A percentile compares a stretch with the other conserved stretches of the same genome.
Conservation (phyloP, 441 rosid species). For the Gossypium lobatum region DNA sequence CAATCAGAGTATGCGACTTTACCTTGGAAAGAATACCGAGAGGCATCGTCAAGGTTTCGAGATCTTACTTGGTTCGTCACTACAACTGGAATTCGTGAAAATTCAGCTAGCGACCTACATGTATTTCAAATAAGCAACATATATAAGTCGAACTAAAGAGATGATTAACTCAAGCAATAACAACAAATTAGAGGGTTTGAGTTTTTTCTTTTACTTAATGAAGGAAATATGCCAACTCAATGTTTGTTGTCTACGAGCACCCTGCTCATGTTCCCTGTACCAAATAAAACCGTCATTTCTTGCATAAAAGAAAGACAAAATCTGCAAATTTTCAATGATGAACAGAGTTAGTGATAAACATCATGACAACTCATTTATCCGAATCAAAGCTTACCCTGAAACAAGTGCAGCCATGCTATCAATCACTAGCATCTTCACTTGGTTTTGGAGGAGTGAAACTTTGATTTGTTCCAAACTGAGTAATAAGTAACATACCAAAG, state of each 20-base stretch:
- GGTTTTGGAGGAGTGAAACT: slow-evolving; percentile 59
- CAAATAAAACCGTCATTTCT: slow-evolving; percentile 6
- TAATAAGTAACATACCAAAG: slow-evolving; percentile 4
- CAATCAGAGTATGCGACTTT: slow-evolving; percentile 12
- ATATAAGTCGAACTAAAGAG: slow-evolving; percentile 12
- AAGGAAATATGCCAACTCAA: slow-evolving; percentile 84
- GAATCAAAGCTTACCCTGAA: slow-evolving; percentile 49
- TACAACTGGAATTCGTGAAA: slow-evolving; percentile 69
- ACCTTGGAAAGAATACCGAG: slow-evolving; percentile 74
- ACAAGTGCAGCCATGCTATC: slow-evolving; percentile 92
- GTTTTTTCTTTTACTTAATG: slow-evolving; percentile 60
- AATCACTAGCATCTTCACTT: slow-evolving; percentile 73
- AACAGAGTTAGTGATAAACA: neutral
- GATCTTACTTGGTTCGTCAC: slow-evolving; percentile 96
- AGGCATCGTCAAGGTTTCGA: slow-evolving; percentile 43
- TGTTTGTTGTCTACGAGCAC: slow-evolving; percentile 41
- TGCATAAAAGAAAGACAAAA: neutral
- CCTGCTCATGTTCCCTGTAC: slow-evolving; percentile 55
- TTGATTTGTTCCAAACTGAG: slow-evolving; percentile 77
- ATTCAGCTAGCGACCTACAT: slow-evolving; percentile 77
- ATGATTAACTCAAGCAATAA: slow-evolving; percentile 6
- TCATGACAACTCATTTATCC: neutral
- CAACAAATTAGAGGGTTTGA: slow-evolving; percentile 6
- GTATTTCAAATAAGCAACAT: slow-evolving; percentile 6
- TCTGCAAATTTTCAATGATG: neutral